phyloP scores from a whole-genome alignment of 108 stramenopile genomes.

The Seminavis robusta region DNA sequence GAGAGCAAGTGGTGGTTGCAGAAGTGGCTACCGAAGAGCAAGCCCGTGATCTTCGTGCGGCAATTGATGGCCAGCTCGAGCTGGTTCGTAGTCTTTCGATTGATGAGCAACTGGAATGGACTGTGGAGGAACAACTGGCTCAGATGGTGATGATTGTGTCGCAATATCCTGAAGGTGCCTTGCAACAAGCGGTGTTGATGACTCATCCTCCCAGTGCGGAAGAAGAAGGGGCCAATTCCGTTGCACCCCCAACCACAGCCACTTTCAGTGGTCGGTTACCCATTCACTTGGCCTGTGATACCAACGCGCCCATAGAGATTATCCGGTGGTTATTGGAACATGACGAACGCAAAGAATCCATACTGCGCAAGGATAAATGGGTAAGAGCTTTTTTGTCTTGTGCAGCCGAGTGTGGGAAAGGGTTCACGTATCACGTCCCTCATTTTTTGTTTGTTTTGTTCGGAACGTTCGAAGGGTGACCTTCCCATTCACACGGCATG shows the following conservation, averaged over 20 bases:
- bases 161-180: conserved; percentile 29
- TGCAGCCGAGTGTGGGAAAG: conserved; percentile 12
- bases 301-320: conserved; percentile 56
- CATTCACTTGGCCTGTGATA: conserved; percentile 65
- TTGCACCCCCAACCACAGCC: too few species aligned
- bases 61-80: conserved; percentile 19
- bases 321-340: conserved; percentile 43
- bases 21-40: neutral
- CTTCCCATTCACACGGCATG: conserved; percentile 30
- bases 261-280: conserved; percentile 35
- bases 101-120: conserved; percentile 19
- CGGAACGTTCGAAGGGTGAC: neutral
- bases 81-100: conserved; percentile 2
- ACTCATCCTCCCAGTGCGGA: conserved; percentile 5
- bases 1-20: too few species aligned
- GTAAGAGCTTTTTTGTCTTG: conserved; percentile 38
- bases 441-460: neutral
- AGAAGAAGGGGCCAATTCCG: too few species aligned
- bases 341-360: conserved; percentile 40
- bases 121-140: conserved; percentile 40
- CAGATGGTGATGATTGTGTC: conserved; percentile 39
- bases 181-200: conserved; percentile 42
- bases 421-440: neutral
- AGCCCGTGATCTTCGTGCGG: conserved; percentile 7
- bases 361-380: conserved; percentile 52